Conservation (phyloP, 768 basidiomycete genomes). For the Coprinellus aureogranulatus region DNA sequence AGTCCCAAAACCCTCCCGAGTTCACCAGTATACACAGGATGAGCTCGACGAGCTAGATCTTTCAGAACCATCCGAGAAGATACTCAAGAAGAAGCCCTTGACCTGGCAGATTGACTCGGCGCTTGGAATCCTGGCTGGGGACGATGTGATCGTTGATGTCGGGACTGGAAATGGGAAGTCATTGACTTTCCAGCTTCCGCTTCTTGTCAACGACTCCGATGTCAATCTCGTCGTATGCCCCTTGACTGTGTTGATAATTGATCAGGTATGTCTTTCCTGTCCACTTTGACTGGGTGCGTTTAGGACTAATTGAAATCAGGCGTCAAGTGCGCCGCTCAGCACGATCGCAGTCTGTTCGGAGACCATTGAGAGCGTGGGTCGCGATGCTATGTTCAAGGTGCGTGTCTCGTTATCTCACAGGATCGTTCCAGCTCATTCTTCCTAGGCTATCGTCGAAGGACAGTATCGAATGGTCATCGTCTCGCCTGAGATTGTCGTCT, state of each 20-base stretch:
- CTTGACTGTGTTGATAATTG: not conserved
- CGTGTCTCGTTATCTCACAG: not conserved
- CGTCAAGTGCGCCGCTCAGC: too few relatives aligned
- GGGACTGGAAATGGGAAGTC: conserved; percentile 15
- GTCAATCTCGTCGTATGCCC: conserved; percentile 3
- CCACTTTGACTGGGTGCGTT: not conserved
- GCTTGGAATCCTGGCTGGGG: conserved; percentile 8
- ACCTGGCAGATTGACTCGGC: not conserved
- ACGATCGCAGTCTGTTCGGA: too few relatives aligned
- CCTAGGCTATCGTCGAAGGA: not conserved
- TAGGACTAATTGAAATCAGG: not conserved
- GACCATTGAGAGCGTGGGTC: too few relatives aligned
- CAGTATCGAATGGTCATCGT: conserved; percentile 8
- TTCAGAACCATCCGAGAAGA: not conserved
- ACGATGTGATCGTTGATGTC: conserved; percentile 21
- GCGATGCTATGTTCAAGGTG: too few relatives aligned
- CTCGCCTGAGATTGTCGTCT: conserved; percentile 18
- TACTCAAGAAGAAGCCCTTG: not conserved
- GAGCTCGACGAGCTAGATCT: not conserved
- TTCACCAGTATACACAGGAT: not conserved
- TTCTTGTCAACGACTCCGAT: conserved; percentile 12
- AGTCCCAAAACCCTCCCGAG: not conserved
- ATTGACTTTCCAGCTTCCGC: conserved; percentile 9
- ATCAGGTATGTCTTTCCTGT: not conserved
- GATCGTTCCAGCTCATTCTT: not conserved